Percentiles rank a stretch among this genome's conserved stretches.
Evolutionary conservation across 768 basidiomycete species (phyloP).

Genomic region (Calocera cornea): DNA sequence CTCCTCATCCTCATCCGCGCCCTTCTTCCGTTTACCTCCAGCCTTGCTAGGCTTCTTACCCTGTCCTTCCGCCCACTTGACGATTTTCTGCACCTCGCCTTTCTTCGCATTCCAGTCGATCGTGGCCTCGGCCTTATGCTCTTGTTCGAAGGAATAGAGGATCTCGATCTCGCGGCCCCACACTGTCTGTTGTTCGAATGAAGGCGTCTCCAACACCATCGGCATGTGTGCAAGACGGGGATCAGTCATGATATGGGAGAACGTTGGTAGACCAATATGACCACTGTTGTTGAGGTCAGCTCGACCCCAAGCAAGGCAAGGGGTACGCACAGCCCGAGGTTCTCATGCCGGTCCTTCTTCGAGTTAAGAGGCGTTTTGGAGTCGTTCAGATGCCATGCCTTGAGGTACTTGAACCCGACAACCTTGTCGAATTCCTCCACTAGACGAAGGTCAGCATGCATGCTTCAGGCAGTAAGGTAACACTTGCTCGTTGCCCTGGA

Average conservation of each 20-base stretch:
- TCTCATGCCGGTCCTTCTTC: slow-evolving; percentile 69
- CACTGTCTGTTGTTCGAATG: slow-evolving; percentile 48
- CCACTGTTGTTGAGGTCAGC: slow-evolving; percentile 35
- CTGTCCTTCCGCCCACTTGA: neutral
- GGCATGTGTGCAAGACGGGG: slow-evolving; percentile 54
- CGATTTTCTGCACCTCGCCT: neutral
- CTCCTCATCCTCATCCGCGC: neutral
- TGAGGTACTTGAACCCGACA: slow-evolving; percentile 58
- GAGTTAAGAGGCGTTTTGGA: slow-evolving; percentile 52
- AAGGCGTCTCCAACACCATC: slow-evolving; percentile 71
- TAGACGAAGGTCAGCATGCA: slow-evolving; percentile 14
- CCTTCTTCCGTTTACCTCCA: neutral
- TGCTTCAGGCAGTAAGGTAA: neutral
- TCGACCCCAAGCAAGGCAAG: neutral
- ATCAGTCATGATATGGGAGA: slow-evolving; percentile 55
- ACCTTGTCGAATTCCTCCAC: slow-evolving; percentile 53
- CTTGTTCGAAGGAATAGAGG: slow-evolving; percentile 31
- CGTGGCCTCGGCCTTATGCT: neutral
- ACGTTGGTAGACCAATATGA: slow-evolving; percentile 46
- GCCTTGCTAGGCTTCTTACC: neutral
- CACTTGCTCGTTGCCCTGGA: slow-evolving; percentile 21
- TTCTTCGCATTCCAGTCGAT: neutral
- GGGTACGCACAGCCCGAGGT: slow-evolving; percentile 58
- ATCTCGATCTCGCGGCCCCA: slow-evolving; percentile 64
- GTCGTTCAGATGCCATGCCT: slow-evolving; percentile 79